These are phyloP conservation scores for Phlebiopsis gigantea DNA, from an alignment of 768 basidiomycete species.

Conservation along the genomic window DNA sequence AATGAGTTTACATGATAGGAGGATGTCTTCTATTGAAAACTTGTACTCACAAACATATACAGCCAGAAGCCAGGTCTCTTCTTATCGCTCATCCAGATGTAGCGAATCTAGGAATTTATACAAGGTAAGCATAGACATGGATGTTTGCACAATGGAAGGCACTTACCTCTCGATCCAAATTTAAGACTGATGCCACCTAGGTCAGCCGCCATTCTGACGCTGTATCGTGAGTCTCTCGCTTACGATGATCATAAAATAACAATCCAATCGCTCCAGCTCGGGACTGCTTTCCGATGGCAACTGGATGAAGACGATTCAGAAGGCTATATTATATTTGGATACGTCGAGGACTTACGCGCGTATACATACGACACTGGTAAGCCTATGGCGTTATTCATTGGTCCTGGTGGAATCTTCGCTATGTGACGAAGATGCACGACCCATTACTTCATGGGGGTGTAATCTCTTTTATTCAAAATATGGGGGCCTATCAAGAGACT, in stretches of 20 bases:
- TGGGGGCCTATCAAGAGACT: no score
- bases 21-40: background rate
- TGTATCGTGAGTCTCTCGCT: background rate
- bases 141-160: background rate
- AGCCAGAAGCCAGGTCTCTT: slow-evolving; percentile 6
- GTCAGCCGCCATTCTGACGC: background rate
- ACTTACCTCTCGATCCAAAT: slow-evolving; percentile 5
- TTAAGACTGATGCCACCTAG: slow-evolving; percentile 4
- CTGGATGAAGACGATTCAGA: background rate
- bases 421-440: no score
- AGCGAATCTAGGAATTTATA: slow-evolving; percentile 4
- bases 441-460: no score
- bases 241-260: slow-evolving; percentile 11
- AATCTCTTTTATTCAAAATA: no score
- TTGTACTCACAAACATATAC: slow-evolving; percentile 4
- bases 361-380: background rate
- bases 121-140: background rate
- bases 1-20: background rate
- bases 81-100: slow-evolving; percentile 9
- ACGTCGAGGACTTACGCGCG: background rate
- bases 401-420: no score
- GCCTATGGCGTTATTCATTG: background rate
- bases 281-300: slow-evolving; percentile 8
- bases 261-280: slow-evolving; percentile 9
- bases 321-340: background rate